Evolutionary conservation across 2,329 filamentous ascomycete species (phyloP).

Genomic region (Pseudogymnoascus sp.): DNA sequence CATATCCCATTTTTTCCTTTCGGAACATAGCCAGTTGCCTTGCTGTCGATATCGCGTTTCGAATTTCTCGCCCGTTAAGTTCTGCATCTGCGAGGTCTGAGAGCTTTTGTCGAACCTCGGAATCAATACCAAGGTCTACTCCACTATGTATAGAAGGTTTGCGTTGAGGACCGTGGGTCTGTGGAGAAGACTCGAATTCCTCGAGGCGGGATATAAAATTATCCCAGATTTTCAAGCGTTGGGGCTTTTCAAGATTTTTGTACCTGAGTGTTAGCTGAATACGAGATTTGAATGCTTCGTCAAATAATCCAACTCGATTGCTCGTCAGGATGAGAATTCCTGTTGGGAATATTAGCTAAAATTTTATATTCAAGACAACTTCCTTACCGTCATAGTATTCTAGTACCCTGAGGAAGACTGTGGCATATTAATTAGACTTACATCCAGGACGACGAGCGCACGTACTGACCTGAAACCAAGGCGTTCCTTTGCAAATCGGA

Average conservation of each 20-base stretch:
- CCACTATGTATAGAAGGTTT: no score
- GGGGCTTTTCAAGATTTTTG: not conserved
- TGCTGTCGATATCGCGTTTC: slow-evolving; percentile 27
- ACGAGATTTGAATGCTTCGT: slow-evolving; percentile 23
- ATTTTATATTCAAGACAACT: no score
- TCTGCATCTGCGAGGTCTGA: not conserved
- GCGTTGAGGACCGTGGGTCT: no score
- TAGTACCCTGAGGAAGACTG: slow-evolving; percentile 29
- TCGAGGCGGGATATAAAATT: slow-evolving; percentile 25
- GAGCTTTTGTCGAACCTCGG: no score
- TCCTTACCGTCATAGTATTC: slow-evolving; percentile 25
- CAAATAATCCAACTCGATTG: slow-evolving; percentile 23
- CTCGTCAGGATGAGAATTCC: slow-evolving; percentile 31
- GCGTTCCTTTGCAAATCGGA: slow-evolving; percentile 31
- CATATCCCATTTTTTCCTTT: not conserved
- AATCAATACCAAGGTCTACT: no score
- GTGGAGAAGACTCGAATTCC: not conserved
- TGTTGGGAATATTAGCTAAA: no score
- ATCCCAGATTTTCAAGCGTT: slow-evolving; percentile 17
- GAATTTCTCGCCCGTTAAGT: slow-evolving; percentile 28
- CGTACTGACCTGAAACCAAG: slow-evolving; percentile 22
- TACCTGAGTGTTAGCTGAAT: slow-evolving; percentile 21
- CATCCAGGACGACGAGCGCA: not conserved
- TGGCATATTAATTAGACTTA: slow-evolving; percentile 12
- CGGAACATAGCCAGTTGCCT: slow-evolving; percentile 9